phyloP scores from a whole-genome alignment of 2,329 filamentous ascomycete species.

The Chaetomiaceae sp. region DNA sequence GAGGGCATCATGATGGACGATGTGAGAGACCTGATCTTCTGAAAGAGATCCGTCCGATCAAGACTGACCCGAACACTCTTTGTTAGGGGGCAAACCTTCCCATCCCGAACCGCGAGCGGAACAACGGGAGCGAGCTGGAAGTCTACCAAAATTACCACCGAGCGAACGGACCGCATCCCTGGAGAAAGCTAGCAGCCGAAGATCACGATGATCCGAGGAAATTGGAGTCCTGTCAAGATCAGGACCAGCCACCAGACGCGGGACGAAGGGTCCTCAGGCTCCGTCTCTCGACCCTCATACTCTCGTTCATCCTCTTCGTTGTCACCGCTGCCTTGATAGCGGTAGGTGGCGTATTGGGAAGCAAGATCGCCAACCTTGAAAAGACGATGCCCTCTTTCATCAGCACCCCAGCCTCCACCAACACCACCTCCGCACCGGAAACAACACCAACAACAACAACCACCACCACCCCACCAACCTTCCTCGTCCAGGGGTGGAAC shows the following conservation, averaged over 20 bases:
- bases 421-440: background rate
- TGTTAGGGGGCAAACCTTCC: slow-evolving; percentile 6
- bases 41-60: background rate
- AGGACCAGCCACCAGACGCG: background rate
- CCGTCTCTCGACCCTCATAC: background rate
- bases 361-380: slow-evolving; percentile 2
- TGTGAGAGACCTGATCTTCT: background rate
- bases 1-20: background rate
- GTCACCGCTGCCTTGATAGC: slow-evolving; percentile 4
- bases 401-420: background rate
- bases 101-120: slow-evolving; percentile 13
- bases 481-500: slow-evolving; percentile 6
- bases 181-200: background rate
- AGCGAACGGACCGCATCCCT: background rate
- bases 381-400: background rate
- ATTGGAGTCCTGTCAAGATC: background rate
- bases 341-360: background rate
- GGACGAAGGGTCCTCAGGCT: background rate
- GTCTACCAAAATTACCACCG: slow-evolving; percentile 3
- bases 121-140: slow-evolving; percentile 5
- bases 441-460: background rate
- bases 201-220: background rate
- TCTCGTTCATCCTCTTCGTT: background rate
- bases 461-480: background rate
- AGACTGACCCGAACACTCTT: background rate